Evolutionary conservation across 345 rosid species (phyloP).

Genomic region (Euclidium syriacum): DNA sequence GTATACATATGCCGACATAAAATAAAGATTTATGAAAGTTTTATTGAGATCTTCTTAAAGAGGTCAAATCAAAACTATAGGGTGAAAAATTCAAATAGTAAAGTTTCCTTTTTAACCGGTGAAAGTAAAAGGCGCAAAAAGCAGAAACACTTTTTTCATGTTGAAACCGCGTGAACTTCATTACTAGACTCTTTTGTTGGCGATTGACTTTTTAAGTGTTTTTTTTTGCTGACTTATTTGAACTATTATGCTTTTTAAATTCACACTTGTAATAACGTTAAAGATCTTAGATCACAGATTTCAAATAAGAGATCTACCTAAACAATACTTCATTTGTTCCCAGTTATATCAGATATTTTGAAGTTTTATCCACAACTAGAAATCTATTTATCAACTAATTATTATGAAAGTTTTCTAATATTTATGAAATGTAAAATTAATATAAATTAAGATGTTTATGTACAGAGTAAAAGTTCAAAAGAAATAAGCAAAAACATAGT

Average conservation of each 20-base stretch:
- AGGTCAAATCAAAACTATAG: neutral
- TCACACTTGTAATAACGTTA: conserved; percentile 7
- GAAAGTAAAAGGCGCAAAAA: conserved; percentile 2
- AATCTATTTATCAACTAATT: too few relatives aligned
- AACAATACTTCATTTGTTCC: too few relatives aligned
- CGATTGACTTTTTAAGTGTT: neutral
- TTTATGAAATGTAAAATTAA: too few relatives aligned
- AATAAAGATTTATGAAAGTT: neutral
- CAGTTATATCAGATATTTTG: too few relatives aligned
- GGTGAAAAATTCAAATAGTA: neutral
- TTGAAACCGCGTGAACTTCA: conserved; percentile 32
- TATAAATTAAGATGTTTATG: too few relatives aligned
- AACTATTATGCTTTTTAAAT: neutral
- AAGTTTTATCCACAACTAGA: too few relatives aligned
- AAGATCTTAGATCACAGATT: neutral
- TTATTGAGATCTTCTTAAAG: neutral
- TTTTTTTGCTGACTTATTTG: conserved; percentile 11
- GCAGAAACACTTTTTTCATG: conserved; percentile 26
- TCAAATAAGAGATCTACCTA: too few relatives aligned
- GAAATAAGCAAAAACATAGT: too few relatives aligned
- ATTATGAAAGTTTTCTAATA: too few relatives aligned
- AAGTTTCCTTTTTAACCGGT: neutral
- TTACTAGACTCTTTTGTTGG: conserved; percentile 3
- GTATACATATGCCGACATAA: neutral
- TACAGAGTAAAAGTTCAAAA: too few relatives aligned